phyloP scores from a whole-genome alignment of 2,329 filamentous ascomycete species.

The Monilinia aucupariae region DNA sequence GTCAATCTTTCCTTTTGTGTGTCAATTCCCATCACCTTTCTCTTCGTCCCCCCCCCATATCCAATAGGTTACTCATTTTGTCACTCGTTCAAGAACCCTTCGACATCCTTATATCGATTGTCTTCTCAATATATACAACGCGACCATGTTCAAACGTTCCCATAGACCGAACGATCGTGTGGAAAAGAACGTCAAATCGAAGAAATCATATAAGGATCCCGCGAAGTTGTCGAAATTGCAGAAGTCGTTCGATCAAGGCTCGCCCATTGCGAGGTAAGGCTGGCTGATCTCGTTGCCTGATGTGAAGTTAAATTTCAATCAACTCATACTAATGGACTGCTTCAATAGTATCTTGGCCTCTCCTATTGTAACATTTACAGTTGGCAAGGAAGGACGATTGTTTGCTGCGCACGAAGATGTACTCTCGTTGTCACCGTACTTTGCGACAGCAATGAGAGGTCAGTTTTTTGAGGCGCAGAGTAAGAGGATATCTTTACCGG shows the following conservation, averaged over 20 bases:
- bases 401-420: constrained; percentile 96
- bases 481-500: constrained; percentile 68
- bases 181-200: constrained; percentile 80
- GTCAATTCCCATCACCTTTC: constrained; percentile 26
- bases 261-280: constrained; percentile 44
- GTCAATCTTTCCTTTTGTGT: constrained; percentile 37
- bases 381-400: constrained; percentile 78
- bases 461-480: constrained; percentile 69
- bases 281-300: constrained; percentile 14
- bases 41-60: not conserved
- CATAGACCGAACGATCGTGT: constrained; percentile 80
- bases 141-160: constrained; percentile 86
- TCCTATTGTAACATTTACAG: constrained; percentile 80
- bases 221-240: constrained; percentile 80
- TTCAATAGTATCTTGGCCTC: constrained; percentile 40
- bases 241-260: constrained; percentile 64
- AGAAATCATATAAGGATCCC: constrained; percentile 72
- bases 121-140: constrained; percentile 26
- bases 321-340: constrained; percentile 17
- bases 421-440: constrained; percentile 78
- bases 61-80: constrained; percentile 36
- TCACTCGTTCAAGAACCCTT: constrained; percentile 32
- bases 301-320: not conserved
- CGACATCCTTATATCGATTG: constrained; percentile 24
- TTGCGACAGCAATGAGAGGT: constrained; percentile 65